Conservation (phyloP, 306 rosid genomes). For the Fragaria nilgerrensis region DNA sequence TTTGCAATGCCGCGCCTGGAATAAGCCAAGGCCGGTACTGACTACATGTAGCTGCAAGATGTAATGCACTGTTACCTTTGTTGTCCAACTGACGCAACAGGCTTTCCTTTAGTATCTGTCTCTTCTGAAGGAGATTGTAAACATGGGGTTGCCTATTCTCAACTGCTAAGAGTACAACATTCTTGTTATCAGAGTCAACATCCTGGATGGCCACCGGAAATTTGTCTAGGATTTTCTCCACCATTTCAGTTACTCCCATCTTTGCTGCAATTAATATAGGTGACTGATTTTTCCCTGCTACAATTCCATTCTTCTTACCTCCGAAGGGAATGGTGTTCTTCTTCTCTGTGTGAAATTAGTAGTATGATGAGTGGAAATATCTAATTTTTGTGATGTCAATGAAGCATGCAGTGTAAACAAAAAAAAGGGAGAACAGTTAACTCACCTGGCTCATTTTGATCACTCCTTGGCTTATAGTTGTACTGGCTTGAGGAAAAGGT, state of each 20-base stretch:
- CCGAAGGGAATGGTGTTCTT: no score
- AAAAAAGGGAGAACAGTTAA: background rate
- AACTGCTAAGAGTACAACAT: constrained; percentile 51
- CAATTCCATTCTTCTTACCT: background rate
- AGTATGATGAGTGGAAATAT: background rate
- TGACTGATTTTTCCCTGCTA: constrained; percentile 26
- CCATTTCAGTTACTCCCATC: constrained; percentile 58
- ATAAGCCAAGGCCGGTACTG: constrained; percentile 49
- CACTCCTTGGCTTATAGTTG: background rate
- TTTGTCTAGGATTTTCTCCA: constrained; percentile 34
- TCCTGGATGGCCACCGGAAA: constrained; percentile 61
- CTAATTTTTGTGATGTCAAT: background rate
- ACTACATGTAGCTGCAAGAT: constrained; percentile 53
- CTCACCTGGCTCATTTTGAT: constrained; percentile 11
- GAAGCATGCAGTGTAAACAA: background rate
- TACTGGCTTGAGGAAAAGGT: background rate
- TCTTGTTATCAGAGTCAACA: constrained; percentile 40
- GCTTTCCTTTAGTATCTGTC: constrained; percentile 22
- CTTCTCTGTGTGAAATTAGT: background rate
- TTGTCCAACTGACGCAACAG: constrained; percentile 43
- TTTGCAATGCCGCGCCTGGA: constrained; percentile 57
- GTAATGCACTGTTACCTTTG: constrained; percentile 57
- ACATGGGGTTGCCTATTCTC: constrained; percentile 64
- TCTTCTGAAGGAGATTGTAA: constrained; percentile 27
- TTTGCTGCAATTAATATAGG: constrained; percentile 55